Percentiles rank a stretch among this genome's conserved stretches.
These are phyloP conservation scores for Sporobolomyces phaffii DNA, from an alignment of 768 basidiomycete genomes.

Conservation along the genomic window DNA sequence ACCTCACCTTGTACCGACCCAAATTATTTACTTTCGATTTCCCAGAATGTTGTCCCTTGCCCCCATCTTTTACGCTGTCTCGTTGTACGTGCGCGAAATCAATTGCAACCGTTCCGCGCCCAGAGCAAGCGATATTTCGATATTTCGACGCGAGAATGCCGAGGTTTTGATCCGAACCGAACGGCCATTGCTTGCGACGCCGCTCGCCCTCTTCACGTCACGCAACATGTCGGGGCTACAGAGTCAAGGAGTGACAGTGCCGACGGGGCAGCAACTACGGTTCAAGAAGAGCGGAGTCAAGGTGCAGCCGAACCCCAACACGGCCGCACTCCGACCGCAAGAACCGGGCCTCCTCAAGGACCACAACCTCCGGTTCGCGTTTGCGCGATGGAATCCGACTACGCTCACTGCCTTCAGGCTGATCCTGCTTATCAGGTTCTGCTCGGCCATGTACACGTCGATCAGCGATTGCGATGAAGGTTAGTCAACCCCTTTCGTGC, in stretches of 20 bases:
- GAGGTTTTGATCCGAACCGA: no score
- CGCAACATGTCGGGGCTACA: conserved; percentile 24
- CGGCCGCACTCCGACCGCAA: conserved; percentile 3
- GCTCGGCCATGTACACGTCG: conserved; percentile 79
- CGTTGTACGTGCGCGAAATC: no score
- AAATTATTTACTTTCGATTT: no score
- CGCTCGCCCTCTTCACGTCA: no score
- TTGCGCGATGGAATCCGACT: conserved; percentile 53
- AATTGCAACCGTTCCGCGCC: no score
- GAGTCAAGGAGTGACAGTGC: conserved; percentile 27
- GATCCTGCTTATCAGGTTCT: conserved; percentile 69
- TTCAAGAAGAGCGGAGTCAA: conserved; percentile 20
- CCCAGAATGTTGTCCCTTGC: no score
- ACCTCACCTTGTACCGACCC: no score
- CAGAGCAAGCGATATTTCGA: no score
- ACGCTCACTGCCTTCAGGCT: conserved; percentile 79
- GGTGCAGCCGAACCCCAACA: conserved; percentile 16
- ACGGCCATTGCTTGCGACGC: no score
- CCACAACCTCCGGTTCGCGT: conserved; percentile 28
- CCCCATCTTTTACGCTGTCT: no score
- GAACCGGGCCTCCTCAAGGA: conserved; percentile 32
- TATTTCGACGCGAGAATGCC: no score
- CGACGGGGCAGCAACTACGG: conserved; percentile 32
- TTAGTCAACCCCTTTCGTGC: conserved; percentile 44
- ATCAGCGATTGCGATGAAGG: conserved; percentile 98